A percentile compares a stretch with the other conserved stretches of the same genome.
phyloP scores from a whole-genome alignment of 1,139 yeast genomes.

The Saccharomycopsis crataegensis region DNA sequence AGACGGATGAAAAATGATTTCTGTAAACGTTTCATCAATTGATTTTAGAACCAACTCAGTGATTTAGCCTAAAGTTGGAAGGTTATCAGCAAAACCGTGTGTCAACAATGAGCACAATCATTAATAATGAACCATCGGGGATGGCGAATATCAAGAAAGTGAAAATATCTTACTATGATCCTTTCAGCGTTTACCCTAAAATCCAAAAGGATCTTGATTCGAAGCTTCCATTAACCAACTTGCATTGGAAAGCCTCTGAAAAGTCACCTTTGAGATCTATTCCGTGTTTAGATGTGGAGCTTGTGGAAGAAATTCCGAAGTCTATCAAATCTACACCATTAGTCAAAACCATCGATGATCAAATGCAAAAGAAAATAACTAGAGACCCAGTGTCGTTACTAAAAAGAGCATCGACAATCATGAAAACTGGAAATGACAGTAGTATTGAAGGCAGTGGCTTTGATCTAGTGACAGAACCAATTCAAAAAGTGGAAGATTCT shows the following conservation, averaged over 20 bases:
- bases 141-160: slow-evolving; percentile 24
- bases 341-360: slow-evolving; percentile 17
- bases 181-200: slow-evolving; percentile 58
- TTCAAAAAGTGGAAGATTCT: background rate
- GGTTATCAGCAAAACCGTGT: too few relatives aligned
- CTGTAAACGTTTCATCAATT: background rate
- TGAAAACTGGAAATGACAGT: background rate
- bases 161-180: slow-evolving; percentile 73
- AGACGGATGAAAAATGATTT: background rate
- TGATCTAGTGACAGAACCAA: background rate
- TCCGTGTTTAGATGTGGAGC: slow-evolving; percentile 48
- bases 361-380: slow-evolving; percentile 9
- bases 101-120: too few relatives aligned
- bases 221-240: slow-evolving; percentile 58
- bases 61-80: too few relatives aligned
- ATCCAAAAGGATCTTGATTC: slow-evolving; percentile 45
- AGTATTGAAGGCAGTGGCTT: background rate
- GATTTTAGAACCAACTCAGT: background rate
- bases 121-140: too few relatives aligned
- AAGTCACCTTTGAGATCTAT: slow-evolving; percentile 61
- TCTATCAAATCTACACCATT: slow-evolving; percentile 13
- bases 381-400: background rate
- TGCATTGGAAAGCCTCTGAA: slow-evolving; percentile 67
- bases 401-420: slow-evolving; percentile 10
- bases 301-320: slow-evolving; percentile 57